Evolutionary conservation across 495 filamentous ascomycete species (phyloP), one percentile per base, ranked within the genome.

Genomic region (Lophiotrema nucula): DNA sequence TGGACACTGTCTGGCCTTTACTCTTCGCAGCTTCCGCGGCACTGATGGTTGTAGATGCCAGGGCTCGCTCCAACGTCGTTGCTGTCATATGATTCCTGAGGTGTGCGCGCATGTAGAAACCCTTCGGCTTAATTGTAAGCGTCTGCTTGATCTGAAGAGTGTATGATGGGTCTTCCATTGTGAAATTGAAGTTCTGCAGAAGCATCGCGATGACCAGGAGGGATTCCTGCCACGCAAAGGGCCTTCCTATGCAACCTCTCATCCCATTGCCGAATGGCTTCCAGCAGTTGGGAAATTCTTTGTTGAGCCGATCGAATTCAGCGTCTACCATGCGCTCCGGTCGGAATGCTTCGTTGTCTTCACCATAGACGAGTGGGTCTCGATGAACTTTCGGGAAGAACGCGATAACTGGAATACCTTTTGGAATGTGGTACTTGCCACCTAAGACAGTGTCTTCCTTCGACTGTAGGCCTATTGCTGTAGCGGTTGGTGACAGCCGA

Each of bases 401-500:
- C n/a, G 81, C 67, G 60, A 86, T 82, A 59, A 90, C 77, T 12
- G 78, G 64, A 61, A 85, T 81, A 52, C 80, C 77, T 57, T 53
- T 43, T 27, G 31, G 11, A 22, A 91, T 71, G 45, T 81, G 70
- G 70, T 90, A 91, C 66, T 87, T 84, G 26, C 86, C 88, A 2
- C 81, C 84, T 1, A 75, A 78, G 64, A 56, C 28, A n/a, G 81
- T 77, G 1, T 78, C 76, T 59, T 86, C 77, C 21, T 79, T 68
- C 11, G 73, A 58, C n/a, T 71, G 69, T 16, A 78, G 37, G 6
- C 58, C 59, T 70, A 88, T 83, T 1, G 76, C 73, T 0, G 85
- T 79, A 16, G 87, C 88, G 2, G 86, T 81, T 2, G 87, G 79
- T 27, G 71, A 74, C 1, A 90, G 69, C 39, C 89, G 82, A 0